phyloP scores from a whole-genome alignment of 1,139 yeast species.

The Debaryomyces psychrophilus region DNA sequence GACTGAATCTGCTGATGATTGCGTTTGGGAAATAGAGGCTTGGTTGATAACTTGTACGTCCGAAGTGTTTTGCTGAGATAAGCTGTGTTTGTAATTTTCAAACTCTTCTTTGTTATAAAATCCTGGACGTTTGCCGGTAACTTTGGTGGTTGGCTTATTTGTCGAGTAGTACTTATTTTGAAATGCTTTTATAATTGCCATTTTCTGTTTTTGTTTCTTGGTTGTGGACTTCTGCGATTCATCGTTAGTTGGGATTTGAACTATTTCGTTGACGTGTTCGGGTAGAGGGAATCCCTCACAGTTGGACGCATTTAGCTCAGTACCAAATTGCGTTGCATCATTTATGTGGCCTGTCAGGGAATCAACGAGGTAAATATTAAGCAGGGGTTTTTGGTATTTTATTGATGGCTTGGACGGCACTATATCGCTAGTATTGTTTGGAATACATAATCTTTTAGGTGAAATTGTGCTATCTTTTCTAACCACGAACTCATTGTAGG shows the following conservation, averaged over 20 bases:
- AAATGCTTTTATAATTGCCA: constrained; percentile 60
- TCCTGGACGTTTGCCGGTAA: constrained; percentile 21
- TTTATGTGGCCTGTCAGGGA: constrained; percentile 66
- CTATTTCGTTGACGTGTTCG: constrained; percentile 58
- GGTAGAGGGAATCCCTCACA: constrained; percentile 69
- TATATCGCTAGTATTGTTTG: constrained; percentile 34
- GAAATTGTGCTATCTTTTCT: constrained; percentile 21
- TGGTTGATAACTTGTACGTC: constrained; percentile 21
- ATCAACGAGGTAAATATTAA: constrained; percentile 59
- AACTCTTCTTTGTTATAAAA: constrained; percentile 38
- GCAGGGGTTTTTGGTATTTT: constrained; percentile 28
- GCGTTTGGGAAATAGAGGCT: constrained; percentile 11
- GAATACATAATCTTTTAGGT: constrained; percentile 47
- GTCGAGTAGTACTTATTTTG: constrained; percentile 22
- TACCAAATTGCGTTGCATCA: constrained; percentile 77
- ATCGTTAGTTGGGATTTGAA: constrained; percentile 66
- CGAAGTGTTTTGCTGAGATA: constrained; percentile 9
- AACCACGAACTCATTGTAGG: constrained; percentile 14
- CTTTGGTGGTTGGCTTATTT: not conserved
- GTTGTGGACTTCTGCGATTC: constrained; percentile 16
- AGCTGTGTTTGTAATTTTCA: constrained; percentile 22
- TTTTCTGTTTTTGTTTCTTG: constrained; percentile 30
- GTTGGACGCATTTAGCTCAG: constrained; percentile 68
- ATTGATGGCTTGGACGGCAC: constrained; percentile 45
- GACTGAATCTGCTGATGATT: not conserved